Evolutionary conservation across 805 yeast genomes (phyloP), one percentile per base, ranked within the genome.

Genomic region (Yamadazyma olivae): DNA sequence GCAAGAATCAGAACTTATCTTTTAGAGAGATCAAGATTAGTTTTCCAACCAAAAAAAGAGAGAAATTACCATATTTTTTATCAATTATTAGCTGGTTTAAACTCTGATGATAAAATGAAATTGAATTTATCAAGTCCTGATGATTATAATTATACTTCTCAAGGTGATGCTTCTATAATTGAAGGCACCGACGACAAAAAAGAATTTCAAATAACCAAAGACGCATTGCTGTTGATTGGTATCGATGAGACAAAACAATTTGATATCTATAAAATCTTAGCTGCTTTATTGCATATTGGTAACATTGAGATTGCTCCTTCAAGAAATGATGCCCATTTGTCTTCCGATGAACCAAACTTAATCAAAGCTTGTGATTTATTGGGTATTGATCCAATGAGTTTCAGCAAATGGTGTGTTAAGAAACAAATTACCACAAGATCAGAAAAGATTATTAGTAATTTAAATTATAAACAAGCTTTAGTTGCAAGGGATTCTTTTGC

Each of bases 401-500:
- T 91, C 59, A 82, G 91, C 19, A 88, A 87, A 61, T 91, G 98
- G 97, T 78, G 84, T 51, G 81, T 83, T 30, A 93, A 91, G 67
- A 89, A 87, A 57, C 97, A 90, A 61, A 87, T 93, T 46, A 75
- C 76, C 17, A 90, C 96, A n/a, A 75, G 97, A 57, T 80, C 89
- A 8, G 98, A 93, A 61, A 90, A 87, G 59, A 90, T 91, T 54
- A 79, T 81, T 32, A 81, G 95, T 17, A 88, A 84, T 56, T 71
- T 91, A 54, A 86, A 75, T 50, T 83, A 79, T 56, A 78, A 78
- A 50, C 95, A 90, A 56, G 95, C 98, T 6, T 50, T 78, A 17
- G 96, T 90, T 20, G 91, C 96, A 10, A 79, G 96, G 54, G 98
- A 91, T 63, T 93, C 99, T n/a, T 95, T 91, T 36, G 88, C 98